Percentiles rank a stretch among this genome's conserved stretches.
Evolutionary conservation across 176 grass and related monocot species (phyloP).

Genomic region (Hordeum marinum): DNA sequence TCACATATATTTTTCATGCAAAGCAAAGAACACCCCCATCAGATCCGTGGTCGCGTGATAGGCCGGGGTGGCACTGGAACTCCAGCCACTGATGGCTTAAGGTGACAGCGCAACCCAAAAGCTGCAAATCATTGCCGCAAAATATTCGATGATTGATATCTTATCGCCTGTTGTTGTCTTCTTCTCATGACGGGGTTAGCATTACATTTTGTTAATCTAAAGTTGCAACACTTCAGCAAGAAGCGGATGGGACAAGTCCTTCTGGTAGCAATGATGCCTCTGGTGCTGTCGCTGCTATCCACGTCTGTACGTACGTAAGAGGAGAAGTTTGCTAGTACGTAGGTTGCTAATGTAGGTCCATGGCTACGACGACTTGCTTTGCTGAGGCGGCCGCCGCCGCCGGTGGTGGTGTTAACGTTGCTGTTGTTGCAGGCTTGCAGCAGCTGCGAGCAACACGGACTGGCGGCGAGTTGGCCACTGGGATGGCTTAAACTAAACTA

Average conservation of each 20-base stretch:
- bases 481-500: neutral
- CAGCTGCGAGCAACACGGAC: neutral
- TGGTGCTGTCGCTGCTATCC: neutral
- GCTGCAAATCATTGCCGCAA: constrained; percentile 31
- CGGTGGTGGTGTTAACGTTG: neutral
- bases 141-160: constrained; percentile 6
- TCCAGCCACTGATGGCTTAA: constrained; percentile 1
- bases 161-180: neutral
- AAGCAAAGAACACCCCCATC: constrained; percentile 12
- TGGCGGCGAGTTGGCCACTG: neutral
- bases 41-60: neutral
- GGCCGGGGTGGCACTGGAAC: constrained; percentile 1
- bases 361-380: neutral
- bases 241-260: neutral
- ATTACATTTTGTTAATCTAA: constrained; percentile 28
- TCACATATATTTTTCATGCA: neutral
- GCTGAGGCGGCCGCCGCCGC: neutral
- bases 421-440: neutral
- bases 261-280: neutral
- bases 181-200: constrained; percentile 37
- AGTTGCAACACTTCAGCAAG: neutral
- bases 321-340: too few species aligned
- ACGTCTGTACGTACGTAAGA: neutral
- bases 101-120: neutral
- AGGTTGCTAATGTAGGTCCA: too few species aligned